phyloP scores from a whole-genome alignment of 192 early-diverging fungal species.

The Coemansia sp. region DNA sequence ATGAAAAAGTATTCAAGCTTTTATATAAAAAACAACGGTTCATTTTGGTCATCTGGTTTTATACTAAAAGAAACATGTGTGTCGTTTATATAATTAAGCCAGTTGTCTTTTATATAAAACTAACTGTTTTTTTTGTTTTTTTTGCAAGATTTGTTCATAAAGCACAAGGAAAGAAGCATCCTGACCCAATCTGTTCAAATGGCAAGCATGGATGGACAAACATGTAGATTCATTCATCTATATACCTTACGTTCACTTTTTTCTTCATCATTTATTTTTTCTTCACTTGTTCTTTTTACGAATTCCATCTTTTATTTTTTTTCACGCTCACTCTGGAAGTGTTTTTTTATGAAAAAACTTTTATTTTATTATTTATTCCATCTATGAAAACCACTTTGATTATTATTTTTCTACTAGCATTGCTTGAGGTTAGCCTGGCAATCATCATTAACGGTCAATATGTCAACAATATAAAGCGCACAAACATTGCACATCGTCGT shows the following conservation, averaged over 20 bases:
- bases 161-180: no score
- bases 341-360: neutral
- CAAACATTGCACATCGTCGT: neutral
- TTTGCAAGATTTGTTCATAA: no score
- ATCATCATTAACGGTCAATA: neutral
- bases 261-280: neutral
- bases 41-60: no score
- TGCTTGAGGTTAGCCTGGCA: neutral
- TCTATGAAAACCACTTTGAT: neutral
- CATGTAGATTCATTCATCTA: neutral
- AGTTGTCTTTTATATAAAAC: neutral
- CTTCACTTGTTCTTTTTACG: neutral
- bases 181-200: no score
- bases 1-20: neutral
- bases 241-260: neutral
- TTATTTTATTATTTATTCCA: neutral
- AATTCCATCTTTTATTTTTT: neutral
- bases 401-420: neutral
- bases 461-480: neutral
- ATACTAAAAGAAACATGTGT: no score
- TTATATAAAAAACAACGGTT: neutral
- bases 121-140: no score
- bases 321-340: slow-evolving; percentile 3
- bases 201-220: no score
- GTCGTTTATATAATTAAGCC: neutral